Percentiles rank a stretch among this genome's conserved stretches.
Conservation (phyloP, 2,329 filamentous ascomycete species). For the Epichloe sylvatica region DNA sequence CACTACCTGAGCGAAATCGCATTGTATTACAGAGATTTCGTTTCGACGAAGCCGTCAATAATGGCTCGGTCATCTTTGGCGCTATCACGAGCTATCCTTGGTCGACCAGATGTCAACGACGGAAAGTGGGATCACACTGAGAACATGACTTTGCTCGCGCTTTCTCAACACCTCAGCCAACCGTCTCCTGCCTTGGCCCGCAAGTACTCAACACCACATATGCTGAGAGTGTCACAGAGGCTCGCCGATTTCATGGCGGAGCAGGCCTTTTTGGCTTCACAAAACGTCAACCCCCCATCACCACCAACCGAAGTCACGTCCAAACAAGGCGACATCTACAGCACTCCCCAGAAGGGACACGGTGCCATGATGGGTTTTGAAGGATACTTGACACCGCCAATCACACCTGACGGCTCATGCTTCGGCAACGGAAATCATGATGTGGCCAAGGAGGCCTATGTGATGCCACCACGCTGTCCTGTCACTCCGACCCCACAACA, state of each 20-base stretch:
- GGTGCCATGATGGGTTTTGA: slow-evolving; percentile 50
- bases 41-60: slow-evolving; percentile 78
- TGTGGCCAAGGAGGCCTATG: slow-evolving; percentile 33
- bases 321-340: slow-evolving; percentile 50
- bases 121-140: slow-evolving; percentile 65
- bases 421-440: slow-evolving; percentile 27
- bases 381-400: slow-evolving; percentile 73
- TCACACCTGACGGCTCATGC: slow-evolving; percentile 59
- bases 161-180: slow-evolving; percentile 46
- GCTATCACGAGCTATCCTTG: slow-evolving; percentile 73
- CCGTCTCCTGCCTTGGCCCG: slow-evolving; percentile 43
- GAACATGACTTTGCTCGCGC: slow-evolving; percentile 47
- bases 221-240: slow-evolving; percentile 39
- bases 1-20: slow-evolving; percentile 91
- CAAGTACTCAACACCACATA: slow-evolving; percentile 43
- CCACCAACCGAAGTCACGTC: slow-evolving; percentile 40
- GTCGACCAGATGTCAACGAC: slow-evolving; percentile 60
- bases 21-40: slow-evolving; percentile 92
- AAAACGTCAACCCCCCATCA: slow-evolving; percentile 42
- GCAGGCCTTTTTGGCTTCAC: slow-evolving; percentile 41
- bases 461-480: slow-evolving; percentile 40
- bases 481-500: slow-evolving; percentile 44
- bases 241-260: slow-evolving; percentile 46
- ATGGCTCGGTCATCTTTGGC: slow-evolving; percentile 81
- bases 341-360: slow-evolving; percentile 66